These are phyloP conservation scores for Gomphus sp. DNA, from an alignment of 1,284 basidiomycete genomes.

Conservation along the genomic window DNA sequence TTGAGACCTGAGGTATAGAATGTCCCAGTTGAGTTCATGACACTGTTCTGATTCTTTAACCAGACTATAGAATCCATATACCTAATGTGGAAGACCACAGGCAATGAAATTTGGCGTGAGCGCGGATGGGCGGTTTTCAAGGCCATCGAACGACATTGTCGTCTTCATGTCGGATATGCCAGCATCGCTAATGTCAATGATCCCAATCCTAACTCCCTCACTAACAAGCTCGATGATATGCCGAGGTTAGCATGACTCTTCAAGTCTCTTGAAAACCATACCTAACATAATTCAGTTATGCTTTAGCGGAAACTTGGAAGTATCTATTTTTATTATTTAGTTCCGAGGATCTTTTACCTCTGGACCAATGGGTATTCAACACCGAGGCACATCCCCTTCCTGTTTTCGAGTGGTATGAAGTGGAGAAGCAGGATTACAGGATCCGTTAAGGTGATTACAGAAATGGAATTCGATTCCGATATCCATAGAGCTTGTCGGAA, in stretches of 20 bases:
- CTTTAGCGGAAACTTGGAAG: slow-evolving; percentile 57
- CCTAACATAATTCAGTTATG: slow-evolving; percentile 39
- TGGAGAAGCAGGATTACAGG: slow-evolving; percentile 34
- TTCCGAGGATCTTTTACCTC: slow-evolving; percentile 36
- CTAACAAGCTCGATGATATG: slow-evolving; percentile 44
- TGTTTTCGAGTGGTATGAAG: slow-evolving; percentile 55
- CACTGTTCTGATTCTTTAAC: background rate
- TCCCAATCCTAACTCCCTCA: slow-evolving; percentile 13
- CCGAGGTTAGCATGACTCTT: slow-evolving; percentile 41
- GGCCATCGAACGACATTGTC: slow-evolving; percentile 52
- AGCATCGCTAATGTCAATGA: slow-evolving; percentile 41
- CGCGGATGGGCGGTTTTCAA: slow-evolving; percentile 71
- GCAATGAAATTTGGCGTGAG: slow-evolving; percentile 61
- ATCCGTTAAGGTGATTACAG: slow-evolving; percentile 12
- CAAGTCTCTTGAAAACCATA: background rate
- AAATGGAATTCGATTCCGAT: too few relatives aligned
- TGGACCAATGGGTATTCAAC: slow-evolving; percentile 77
- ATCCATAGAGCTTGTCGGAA: too few relatives aligned
- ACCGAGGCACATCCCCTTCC: slow-evolving; percentile 80
- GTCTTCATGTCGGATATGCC: slow-evolving; percentile 50
- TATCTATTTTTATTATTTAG: slow-evolving; percentile 37
- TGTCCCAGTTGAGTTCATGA: background rate
- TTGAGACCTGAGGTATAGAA: slow-evolving; percentile 54
- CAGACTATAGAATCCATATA: slow-evolving; percentile 66
- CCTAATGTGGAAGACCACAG: slow-evolving; percentile 61